Conservation (phyloP, 1,284 basidiomycete species). For the Cystobasidium sp. region DNA sequence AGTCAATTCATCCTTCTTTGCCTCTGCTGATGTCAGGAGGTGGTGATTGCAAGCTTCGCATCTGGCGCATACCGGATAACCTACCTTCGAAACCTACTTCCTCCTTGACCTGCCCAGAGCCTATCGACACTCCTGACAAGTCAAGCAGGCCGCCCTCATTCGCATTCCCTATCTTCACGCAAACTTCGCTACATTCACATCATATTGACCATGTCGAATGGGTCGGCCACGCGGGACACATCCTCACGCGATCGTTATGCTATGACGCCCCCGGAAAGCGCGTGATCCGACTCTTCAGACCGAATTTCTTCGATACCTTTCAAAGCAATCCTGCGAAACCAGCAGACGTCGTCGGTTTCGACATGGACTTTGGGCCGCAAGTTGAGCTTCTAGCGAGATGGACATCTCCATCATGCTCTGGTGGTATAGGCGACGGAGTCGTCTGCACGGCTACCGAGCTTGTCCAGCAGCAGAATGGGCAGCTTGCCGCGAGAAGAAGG, state of each 20-base stretch:
- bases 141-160: slow-evolving; percentile 17
- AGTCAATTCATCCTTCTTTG: slow-evolving; percentile 35
- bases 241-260: slow-evolving; percentile 35
- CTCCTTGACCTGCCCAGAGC: background rate
- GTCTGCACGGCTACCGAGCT: slow-evolving; percentile 21
- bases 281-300: slow-evolving; percentile 27
- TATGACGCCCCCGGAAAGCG: slow-evolving; percentile 33
- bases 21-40: slow-evolving; percentile 29
- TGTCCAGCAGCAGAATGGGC: background rate
- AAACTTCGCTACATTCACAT: slow-evolving; percentile 38
- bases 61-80: slow-evolving; percentile 31
- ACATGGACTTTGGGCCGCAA: slow-evolving; percentile 10
- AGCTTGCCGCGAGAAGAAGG: slow-evolving; percentile 2
- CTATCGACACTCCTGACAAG: slow-evolving; percentile 16
- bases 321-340: background rate
- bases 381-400: slow-evolving; percentile 28
- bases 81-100: slow-evolving; percentile 23
- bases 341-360: slow-evolving; percentile 18
- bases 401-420: slow-evolving; percentile 31
- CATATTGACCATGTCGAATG: slow-evolving; percentile 42
- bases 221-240: slow-evolving; percentile 20
- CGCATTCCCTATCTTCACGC: slow-evolving; percentile 36
- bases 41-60: slow-evolving; percentile 40
- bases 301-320: slow-evolving; percentile 36
- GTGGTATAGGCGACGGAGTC: slow-evolving; percentile 32